Conservation (phyloP, 495 filamentous ascomycete species). For the Tuber aestivum region DNA sequence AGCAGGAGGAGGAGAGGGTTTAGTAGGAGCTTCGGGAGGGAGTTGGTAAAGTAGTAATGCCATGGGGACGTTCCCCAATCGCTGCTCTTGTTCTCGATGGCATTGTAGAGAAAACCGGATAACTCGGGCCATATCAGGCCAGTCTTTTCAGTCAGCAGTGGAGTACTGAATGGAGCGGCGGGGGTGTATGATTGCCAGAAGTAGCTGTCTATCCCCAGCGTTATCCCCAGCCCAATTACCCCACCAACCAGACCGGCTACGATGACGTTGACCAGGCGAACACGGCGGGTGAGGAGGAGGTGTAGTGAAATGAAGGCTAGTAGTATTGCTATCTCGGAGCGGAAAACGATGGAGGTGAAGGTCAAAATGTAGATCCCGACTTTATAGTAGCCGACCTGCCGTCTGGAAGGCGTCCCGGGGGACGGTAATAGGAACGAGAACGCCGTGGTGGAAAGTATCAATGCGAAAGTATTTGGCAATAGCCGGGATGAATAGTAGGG, state of each 20-base stretch:
- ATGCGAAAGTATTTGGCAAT: conserved; percentile 94
- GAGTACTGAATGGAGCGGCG: conserved; percentile 33
- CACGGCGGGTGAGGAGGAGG: conserved; percentile 54
- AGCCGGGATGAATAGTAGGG: conserved; percentile 90
- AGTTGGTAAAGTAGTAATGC: conserved; percentile 75
- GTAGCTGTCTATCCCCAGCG: conserved; percentile 73
- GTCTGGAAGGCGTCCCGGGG: conserved; percentile 41
- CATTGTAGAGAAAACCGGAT: conserved; percentile 85
- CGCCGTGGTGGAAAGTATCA: conserved; percentile 69
- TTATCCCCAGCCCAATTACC: conserved; percentile 55
- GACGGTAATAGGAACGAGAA: conserved; percentile 63
- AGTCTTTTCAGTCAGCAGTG: conserved; percentile 32
- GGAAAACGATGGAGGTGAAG: conserved; percentile 76
- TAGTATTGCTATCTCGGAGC: conserved; percentile 81
- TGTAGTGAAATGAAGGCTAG: conserved; percentile 55
- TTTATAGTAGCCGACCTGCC: conserved; percentile 45
- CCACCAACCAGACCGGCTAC: conserved; percentile 63
- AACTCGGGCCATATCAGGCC: conserved; percentile 84
- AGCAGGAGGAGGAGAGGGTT: conserved; percentile 63
- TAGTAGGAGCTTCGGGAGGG: conserved; percentile 73
- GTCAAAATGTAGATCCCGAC: conserved; percentile 68
- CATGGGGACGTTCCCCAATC: conserved; percentile 84
- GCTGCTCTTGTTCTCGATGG: conserved; percentile 65
- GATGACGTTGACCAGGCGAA: conserved; percentile 57
- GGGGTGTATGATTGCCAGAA: conserved; percentile 68